Conservation (phyloP, 495 filamentous ascomycete species). For the Annulohypoxylon nitens region DNA sequence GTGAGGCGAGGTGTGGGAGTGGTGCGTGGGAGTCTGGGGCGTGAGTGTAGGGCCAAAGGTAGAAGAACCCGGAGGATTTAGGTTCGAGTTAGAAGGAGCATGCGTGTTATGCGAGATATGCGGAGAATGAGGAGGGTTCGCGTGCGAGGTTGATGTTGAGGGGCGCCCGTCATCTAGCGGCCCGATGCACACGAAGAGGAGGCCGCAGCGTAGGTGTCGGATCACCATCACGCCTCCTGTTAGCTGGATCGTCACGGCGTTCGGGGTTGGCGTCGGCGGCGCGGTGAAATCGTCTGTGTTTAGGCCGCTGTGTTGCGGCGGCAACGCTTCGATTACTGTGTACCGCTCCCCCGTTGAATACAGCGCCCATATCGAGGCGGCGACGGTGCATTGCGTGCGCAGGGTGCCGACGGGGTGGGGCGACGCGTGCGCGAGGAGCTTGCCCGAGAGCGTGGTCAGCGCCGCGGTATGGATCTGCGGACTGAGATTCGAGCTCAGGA, state of each 20-base stretch:
- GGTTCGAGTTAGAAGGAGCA: neutral
- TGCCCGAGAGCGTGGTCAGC: slow-evolving; percentile 62
- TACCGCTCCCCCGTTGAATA: slow-evolving; percentile 47
- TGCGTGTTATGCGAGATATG: neutral
- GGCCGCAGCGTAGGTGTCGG: slow-evolving; percentile 60
- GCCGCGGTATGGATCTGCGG: slow-evolving; percentile 57
- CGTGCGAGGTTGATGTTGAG: neutral
- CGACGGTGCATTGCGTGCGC: slow-evolving; percentile 63
- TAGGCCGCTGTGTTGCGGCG: neutral
- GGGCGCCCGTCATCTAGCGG: slow-evolving; percentile 39
- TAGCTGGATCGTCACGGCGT: slow-evolving; percentile 63
- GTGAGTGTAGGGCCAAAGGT: neutral
- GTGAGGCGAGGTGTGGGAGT: neutral
- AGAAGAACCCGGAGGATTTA: neutral
- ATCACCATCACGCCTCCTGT: slow-evolving; percentile 61
- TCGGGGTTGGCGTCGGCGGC: slow-evolving; percentile 40
- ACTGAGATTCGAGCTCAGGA: slow-evolving; percentile 63
- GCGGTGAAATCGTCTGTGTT: neutral
- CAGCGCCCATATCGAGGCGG: slow-evolving; percentile 61
- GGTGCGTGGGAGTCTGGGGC: neutral
- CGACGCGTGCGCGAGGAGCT: slow-evolving; percentile 63
- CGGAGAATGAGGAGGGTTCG: neutral
- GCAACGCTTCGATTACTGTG: slow-evolving; percentile 37
- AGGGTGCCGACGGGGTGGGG: slow-evolving; percentile 56
- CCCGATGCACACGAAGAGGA: slow-evolving; percentile 68